Conservation (phyloP, 1,284 basidiomycete species). For the Ceratobasidium sp. region DNA sequence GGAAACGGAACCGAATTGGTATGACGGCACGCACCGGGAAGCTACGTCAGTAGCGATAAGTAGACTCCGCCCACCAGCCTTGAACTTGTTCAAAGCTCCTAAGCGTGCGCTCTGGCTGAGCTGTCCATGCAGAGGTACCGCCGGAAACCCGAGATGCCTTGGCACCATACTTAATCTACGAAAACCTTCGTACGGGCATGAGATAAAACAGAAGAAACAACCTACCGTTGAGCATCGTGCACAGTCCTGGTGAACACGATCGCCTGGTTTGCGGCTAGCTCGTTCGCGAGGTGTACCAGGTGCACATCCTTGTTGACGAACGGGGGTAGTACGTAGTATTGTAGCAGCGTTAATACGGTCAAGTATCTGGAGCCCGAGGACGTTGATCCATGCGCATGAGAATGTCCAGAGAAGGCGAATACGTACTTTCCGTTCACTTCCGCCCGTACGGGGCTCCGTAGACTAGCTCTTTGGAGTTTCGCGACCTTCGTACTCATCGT, state of each 20-base stretch:
- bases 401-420: background rate
- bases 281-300: constrained; percentile 90
- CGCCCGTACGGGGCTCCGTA: constrained; percentile 93
- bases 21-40: constrained; percentile 29
- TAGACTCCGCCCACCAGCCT: constrained; percentile 90
- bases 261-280: constrained; percentile 90
- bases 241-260: constrained; percentile 98
- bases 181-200: constrained; percentile 7
- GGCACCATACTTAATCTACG: constrained; percentile 82
- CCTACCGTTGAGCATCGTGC: constrained; percentile 85
- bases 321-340: constrained; percentile 96
- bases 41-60: constrained; percentile 98
- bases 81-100: constrained; percentile 97
- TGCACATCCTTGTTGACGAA: constrained; percentile 93
- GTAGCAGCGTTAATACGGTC: constrained; percentile 93
- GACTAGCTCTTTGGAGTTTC: constrained; percentile 95
- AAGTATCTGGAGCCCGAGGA: constrained; percentile 74
- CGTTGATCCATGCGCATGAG: background rate
- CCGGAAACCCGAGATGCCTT: constrained; percentile 91
- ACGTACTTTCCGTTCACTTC: constrained; percentile 92
- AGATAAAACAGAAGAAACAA: constrained; percentile 6
- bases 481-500: constrained; percentile 99
- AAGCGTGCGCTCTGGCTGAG: constrained; percentile 93
- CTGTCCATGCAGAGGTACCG: constrained; percentile 96
- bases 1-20: constrained; percentile 41